Percentiles rank a stretch among this genome's conserved stretches.
Evolutionary conservation across 306 rosid genomes (phyloP).

Genomic region (Echinosophora koreensis): DNA sequence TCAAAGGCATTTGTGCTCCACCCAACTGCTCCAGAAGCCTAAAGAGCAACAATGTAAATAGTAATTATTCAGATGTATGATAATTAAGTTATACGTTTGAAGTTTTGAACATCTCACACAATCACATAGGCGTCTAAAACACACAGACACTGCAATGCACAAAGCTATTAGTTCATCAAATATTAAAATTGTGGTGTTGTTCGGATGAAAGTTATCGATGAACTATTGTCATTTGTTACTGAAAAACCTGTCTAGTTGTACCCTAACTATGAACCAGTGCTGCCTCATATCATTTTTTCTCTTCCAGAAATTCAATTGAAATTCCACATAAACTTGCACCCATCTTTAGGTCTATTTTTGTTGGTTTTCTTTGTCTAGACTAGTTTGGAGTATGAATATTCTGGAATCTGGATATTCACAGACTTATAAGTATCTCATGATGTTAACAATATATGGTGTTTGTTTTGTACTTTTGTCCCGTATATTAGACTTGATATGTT

Average conservation of each 20-base stretch:
- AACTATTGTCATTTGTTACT: background rate
- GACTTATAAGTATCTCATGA: too few relatives aligned
- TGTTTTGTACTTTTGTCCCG: background rate
- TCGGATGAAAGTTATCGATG: background rate
- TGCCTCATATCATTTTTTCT: background rate
- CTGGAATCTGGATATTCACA: too few relatives aligned
- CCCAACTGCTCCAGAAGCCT: slow-evolving; percentile 82
- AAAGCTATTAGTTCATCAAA: too few relatives aligned
- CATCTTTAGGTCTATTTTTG: background rate
- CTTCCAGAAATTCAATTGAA: background rate
- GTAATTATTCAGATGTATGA: background rate
- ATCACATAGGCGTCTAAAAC: too few relatives aligned
- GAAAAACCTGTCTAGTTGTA: background rate
- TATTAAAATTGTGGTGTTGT: background rate
- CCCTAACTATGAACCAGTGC: background rate
- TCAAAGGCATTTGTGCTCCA: slow-evolving; percentile 69
- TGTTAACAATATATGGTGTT: background rate
- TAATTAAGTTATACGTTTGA: background rate
- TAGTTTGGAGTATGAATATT: too few relatives aligned
- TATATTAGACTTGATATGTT: background rate
- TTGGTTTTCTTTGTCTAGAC: too few relatives aligned
- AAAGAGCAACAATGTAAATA: slow-evolving; percentile 1
- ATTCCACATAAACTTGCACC: background rate
- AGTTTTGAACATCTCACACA: too few relatives aligned
- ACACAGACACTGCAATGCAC: too few relatives aligned